phyloP scores from a whole-genome alignment of 208 protist genomes.

The Crithidia sp. region DNA sequence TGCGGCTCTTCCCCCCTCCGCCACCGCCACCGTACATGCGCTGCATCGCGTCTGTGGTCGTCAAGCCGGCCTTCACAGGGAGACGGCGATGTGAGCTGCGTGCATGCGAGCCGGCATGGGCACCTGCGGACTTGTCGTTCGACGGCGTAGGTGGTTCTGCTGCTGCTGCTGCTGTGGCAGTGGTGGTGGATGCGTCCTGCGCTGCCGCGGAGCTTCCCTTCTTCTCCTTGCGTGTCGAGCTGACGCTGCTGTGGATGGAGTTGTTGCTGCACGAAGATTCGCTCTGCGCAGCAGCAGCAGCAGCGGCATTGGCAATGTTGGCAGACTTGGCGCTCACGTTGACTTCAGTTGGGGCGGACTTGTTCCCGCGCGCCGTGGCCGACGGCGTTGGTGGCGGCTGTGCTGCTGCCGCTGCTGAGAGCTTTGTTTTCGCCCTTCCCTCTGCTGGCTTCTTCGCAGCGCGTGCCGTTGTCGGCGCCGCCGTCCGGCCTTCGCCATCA shows the following conservation, averaged over 20 bases:
- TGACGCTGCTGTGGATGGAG: background rate
- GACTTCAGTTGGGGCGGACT: background rate
- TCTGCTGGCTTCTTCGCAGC: too few species aligned
- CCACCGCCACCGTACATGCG: constrained; percentile 1
- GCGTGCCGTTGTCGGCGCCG: too few species aligned
- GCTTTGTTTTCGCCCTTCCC: too few species aligned
- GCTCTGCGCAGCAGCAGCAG: too few species aligned
- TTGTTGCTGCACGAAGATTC: background rate
- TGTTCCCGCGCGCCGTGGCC: too few species aligned
- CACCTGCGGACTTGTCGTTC: background rate
- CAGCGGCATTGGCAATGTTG: too few species aligned
- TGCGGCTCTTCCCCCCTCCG: background rate
- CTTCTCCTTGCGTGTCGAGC: background rate
- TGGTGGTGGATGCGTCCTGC: too few species aligned
- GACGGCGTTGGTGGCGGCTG: too few species aligned
- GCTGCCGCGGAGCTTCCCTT: too few species aligned
- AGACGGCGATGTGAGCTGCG: background rate
- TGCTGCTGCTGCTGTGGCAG: background rate
- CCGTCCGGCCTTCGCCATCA: too few species aligned
- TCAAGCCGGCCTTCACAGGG: background rate
- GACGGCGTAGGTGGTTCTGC: background rate
- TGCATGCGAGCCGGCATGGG: background rate
- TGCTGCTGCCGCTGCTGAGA: too few species aligned
- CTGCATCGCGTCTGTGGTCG: constrained; percentile 15
- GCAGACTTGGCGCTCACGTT: background rate